Conservation (phyloP, 2,329 filamentous ascomycete species). For the Claviceps maximensis region DNA sequence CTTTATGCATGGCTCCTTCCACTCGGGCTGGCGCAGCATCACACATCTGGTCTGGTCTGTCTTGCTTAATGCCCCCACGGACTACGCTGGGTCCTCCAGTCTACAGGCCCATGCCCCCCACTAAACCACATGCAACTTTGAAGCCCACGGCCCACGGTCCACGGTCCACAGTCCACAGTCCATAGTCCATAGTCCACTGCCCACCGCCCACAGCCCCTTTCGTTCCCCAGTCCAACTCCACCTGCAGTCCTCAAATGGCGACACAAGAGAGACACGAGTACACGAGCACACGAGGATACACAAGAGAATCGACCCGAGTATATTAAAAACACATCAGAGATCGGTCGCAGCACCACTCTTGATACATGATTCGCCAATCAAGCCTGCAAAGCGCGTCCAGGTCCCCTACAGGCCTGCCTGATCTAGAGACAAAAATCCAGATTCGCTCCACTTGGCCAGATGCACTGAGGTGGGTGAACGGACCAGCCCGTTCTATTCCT, state of each 20-base stretch:
- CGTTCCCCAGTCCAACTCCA: background rate
- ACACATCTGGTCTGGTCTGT: background rate
- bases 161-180: too few relatives aligned
- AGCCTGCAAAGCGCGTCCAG: background rate
- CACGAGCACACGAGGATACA: background rate
- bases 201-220: background rate
- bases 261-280: background rate
- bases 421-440: background rate
- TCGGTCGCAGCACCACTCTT: background rate
- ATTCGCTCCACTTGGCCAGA: background rate
- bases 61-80: background rate
- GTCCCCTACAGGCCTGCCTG: background rate
- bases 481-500: background rate
- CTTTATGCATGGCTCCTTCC: background rate
- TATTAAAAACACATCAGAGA: background rate
- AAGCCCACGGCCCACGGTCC: too few relatives aligned
- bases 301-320: background rate
- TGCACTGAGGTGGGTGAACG: background rate
- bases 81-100: background rate
- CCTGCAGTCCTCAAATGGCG: background rate
- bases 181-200: too few relatives aligned
- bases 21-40: background rate
- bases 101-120: too few relatives aligned
- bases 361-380: background rate
- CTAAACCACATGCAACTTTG: too few relatives aligned